Percentiles rank a stretch among this genome's conserved stretches.
These are phyloP conservation scores for Pythium phragmiticola DNA, from an alignment of 352 stramenopile species.

Conservation along the genomic window DNA sequence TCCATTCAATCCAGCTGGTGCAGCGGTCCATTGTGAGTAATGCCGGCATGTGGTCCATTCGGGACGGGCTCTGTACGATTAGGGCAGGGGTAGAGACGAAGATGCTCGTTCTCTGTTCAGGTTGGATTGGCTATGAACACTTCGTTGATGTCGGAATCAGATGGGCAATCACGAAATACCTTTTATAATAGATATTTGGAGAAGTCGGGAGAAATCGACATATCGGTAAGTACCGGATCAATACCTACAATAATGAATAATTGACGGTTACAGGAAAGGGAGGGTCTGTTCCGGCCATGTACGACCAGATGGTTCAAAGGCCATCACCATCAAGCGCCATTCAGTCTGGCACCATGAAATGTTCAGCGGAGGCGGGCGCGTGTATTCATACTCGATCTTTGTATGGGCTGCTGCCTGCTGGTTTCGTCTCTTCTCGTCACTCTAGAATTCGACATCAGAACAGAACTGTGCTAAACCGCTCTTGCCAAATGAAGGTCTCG, in stretches of 20 bases:
- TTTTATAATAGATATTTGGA: background rate
- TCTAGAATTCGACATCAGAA: slow-evolving; percentile 10
- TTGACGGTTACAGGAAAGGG: background rate
- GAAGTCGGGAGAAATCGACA: background rate
- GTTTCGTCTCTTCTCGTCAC: background rate
- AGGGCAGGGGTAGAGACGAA: background rate
- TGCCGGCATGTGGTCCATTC: background rate
- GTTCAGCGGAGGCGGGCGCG: slow-evolving; percentile 1
- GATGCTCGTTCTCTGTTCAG: background rate
- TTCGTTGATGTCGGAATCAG: slow-evolving; percentile 17
- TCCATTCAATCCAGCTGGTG: too few relatives aligned
- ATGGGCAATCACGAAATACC: slow-evolving; percentile 12
- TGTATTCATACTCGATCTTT: background rate
- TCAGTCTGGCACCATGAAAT: background rate
- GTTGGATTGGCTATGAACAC: background rate
- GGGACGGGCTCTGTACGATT: background rate
- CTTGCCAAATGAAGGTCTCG: slow-evolving; percentile 19
- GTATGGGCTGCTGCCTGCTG: background rate
- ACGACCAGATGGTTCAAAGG: background rate
- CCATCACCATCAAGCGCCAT: background rate
- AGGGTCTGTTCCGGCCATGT: background rate
- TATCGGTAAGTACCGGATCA: background rate
- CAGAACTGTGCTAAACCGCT: slow-evolving; percentile 3
- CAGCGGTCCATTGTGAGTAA: too few relatives aligned
- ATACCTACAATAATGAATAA: background rate